phyloP scores from a whole-genome alignment of 1,284 basidiomycete genomes.

The Trichosporon ovoides region DNA sequence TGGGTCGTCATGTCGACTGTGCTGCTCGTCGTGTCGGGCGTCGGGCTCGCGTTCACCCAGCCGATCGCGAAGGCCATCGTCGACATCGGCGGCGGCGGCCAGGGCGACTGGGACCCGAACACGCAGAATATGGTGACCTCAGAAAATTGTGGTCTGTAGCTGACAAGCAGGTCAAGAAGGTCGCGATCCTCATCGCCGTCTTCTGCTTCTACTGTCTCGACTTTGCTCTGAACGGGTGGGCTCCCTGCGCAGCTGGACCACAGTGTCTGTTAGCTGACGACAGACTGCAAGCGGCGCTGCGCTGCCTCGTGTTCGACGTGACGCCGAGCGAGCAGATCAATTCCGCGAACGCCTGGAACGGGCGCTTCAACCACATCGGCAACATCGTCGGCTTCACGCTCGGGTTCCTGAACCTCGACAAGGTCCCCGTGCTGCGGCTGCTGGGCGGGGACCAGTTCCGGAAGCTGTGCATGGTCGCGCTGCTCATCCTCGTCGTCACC shows the following conservation, averaged over 20 bases:
- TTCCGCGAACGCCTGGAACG: slow-evolving; percentile 96
- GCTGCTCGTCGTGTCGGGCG: slow-evolving; percentile 55
- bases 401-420: slow-evolving; percentile 79
- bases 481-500: slow-evolving; percentile 69
- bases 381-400: slow-evolving; percentile 89
- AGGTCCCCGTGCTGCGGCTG: slow-evolving; percentile 65
- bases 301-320: slow-evolving; percentile 86
- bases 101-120: slow-evolving; percentile 84
- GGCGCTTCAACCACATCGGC: slow-evolving; percentile 88
- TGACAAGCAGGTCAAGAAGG: slow-evolving; percentile 57
- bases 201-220: slow-evolving; percentile 88
- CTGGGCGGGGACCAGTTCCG: slow-evolving; percentile 94
- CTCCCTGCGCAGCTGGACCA: not conserved
- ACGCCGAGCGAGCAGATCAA: slow-evolving; percentile 81
- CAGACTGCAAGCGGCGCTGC: slow-evolving; percentile 82
- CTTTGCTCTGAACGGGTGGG: slow-evolving; percentile 75
- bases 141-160: not conserved
- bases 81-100: slow-evolving; percentile 67
- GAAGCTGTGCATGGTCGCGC: slow-evolving; percentile 84
- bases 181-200: slow-evolving; percentile 79
- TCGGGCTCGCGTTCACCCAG: slow-evolving; percentile 74
- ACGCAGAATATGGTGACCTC: slow-evolving; percentile 57
- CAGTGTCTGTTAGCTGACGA: not conserved
- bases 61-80: slow-evolving; percentile 69
- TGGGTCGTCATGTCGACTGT: slow-evolving; percentile 80